These are phyloP conservation scores for Chytriomyces hyalinus DNA, from an alignment of 192 early-diverging fungal species.

Conservation along the genomic window DNA sequence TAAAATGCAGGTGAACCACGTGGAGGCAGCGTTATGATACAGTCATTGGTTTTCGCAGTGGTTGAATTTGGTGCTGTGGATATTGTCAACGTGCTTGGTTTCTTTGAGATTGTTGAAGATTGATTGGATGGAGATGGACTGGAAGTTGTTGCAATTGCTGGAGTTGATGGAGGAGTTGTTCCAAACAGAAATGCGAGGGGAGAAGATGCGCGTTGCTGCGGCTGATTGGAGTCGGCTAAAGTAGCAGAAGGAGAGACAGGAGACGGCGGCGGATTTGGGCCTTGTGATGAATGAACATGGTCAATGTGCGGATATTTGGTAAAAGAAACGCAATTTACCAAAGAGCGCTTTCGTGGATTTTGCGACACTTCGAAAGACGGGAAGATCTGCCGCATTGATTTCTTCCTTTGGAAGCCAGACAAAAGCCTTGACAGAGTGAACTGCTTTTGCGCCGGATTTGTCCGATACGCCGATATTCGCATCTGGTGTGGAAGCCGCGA, in stretches of 20 bases:
- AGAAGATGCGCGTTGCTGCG: conserved; percentile 5
- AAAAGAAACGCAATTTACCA: background rate
- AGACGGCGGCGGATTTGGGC: conserved; percentile 1
- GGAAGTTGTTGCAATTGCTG: background rate
- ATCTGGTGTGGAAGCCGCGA: background rate
- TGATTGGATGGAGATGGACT: background rate
- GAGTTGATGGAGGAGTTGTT: background rate
- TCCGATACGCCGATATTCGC: no score
- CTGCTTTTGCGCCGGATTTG: no score
- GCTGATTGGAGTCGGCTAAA: background rate
- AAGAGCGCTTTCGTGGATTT: conserved; percentile 19
- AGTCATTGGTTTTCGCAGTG: conserved; percentile 29
- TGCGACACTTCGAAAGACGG: conserved; percentile 35
- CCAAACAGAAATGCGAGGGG: conserved; percentile 13
- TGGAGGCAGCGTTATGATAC: background rate
- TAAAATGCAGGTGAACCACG: conserved; percentile 18
- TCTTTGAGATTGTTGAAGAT: background rate
- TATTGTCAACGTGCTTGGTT: background rate
- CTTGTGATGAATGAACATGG: background rate
- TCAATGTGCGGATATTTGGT: background rate
- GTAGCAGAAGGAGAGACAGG: conserved; percentile 10
- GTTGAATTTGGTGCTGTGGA: conserved; percentile 20
- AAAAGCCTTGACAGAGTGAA: background rate
- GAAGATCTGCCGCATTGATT: conserved; percentile 24
- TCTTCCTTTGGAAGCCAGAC: conserved; percentile 39